Evolutionary conservation across 1,139 yeast genomes (phyloP).

Genomic region (Kurtzmaniella quercitrusa): DNA sequence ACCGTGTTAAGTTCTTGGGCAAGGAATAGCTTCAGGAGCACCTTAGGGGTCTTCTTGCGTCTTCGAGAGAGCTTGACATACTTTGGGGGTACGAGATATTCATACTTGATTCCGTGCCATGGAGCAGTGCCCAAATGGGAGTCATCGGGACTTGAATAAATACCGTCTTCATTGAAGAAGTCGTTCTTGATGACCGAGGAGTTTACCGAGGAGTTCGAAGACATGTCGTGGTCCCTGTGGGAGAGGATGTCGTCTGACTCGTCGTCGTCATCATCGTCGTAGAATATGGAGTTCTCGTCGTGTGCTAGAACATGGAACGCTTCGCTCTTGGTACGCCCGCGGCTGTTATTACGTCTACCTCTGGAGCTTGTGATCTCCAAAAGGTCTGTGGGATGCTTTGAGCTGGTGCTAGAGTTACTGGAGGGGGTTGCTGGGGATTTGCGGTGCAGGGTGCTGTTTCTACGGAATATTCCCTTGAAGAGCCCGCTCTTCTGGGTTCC

Average conservation of each 20-base stretch:
- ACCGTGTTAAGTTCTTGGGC: conserved; percentile 67
- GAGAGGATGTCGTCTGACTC: neutral
- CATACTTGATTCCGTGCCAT: conserved; percentile 32
- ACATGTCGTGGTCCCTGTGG: neutral
- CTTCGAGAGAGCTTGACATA: conserved; percentile 48
- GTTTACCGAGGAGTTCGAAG: neutral
- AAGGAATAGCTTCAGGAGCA: conserved; percentile 57
- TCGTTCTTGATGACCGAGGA: conserved; percentile 9
- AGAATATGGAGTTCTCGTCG: conserved; percentile 7
- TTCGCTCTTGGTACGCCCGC: neutral
- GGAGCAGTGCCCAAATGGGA: conserved; percentile 9
- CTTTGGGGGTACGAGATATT: conserved; percentile 47
- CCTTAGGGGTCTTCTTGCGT: conserved; percentile 39
- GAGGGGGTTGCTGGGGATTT: neutral
- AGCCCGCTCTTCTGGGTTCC: neutral
- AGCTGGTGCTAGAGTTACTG: neutral
- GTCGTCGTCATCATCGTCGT: conserved; percentile 8
- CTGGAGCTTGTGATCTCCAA: neutral
- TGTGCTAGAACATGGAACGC: neutral
- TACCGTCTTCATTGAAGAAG: conserved; percentile 8
- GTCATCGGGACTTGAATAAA: neutral
- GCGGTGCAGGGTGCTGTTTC: neutral
- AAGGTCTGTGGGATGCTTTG: neutral
- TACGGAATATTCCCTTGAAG: neutral
- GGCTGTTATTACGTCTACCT: neutral